Evolutionary conservation across 2,329 filamentous ascomycete genomes (phyloP), one percentile per base, ranked within the genome.

Genomic region (Venturia aucupariae): DNA sequence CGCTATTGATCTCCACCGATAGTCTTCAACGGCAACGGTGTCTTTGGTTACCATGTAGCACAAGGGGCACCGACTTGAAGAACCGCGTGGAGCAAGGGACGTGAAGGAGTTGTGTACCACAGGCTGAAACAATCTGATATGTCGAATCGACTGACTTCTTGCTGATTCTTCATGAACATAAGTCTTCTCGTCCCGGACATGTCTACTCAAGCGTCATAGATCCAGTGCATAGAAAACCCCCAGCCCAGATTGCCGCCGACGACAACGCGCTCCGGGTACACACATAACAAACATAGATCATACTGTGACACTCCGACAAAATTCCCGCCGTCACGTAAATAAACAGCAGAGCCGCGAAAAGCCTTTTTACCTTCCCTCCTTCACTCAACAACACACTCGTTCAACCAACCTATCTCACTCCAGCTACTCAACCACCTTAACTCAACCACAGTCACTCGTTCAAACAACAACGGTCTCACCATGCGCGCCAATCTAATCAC

Each of bases 371-470:
- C 17, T 19, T 57, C 30, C 10, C 17, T 13, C 51, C 13, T 35
- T 17, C 6, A 41, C 39, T 19, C 27, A 57, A 19, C 51, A 57
- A 3, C 51, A 57, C 51, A 35, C 30, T 57, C 51, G 30, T 57
- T 57, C 30, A 19, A 35, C 5, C 27, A 57, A 17, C 51, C n/a
- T 19, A n/a, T n/a, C 30, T 35, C 51, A 35, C 51, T 13, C n/a
- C 51, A 57, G n/a, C 51, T 35, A 51, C 8, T 32, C 51, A 57
- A 57, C 51, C 19, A 51, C 6, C 46, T 24, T 22, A 27, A 27
- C 22, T 57, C 51, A 57, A 57, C 51, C 27, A n/a, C 51, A 57
- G 51, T 57, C 51, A n/a, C 30, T 57, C 51, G 19, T 57, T 57
- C 51, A 35, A n/a, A 57, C 30, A 57, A 3, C 22, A 30, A 1